Evolutionary conservation across 163 green algal species (phyloP).

Genomic region (Scenedesmus sp.): DNA sequence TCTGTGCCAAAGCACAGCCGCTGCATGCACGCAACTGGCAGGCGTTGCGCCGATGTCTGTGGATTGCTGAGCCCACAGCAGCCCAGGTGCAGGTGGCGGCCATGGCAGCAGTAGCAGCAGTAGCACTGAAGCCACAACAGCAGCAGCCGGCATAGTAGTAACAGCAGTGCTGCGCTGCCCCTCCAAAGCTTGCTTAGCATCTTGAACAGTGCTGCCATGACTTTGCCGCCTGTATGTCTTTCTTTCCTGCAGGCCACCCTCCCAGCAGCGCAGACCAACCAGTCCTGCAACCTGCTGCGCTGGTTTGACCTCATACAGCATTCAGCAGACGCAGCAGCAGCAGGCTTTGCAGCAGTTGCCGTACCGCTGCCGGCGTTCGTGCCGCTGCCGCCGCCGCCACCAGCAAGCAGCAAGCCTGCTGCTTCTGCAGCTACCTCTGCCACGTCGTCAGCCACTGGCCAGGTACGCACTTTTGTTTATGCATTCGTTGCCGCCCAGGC

Average conservation of each 20-base stretch:
- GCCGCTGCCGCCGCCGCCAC: slow-evolving; percentile 55
- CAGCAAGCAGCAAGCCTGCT: slow-evolving; percentile 32
- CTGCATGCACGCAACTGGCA: too few relatives aligned
- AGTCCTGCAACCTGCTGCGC: slow-evolving; percentile 79
- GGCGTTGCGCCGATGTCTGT: too few relatives aligned
- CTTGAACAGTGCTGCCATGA: background rate
- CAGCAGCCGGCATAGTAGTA: too few relatives aligned
- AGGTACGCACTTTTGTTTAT: too few relatives aligned
- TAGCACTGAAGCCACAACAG: too few relatives aligned
- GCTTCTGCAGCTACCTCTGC: slow-evolving; percentile 11
- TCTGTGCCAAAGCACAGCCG: background rate
- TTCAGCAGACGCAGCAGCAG: slow-evolving; percentile 52
- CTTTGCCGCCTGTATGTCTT: background rate
- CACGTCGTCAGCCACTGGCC: background rate
- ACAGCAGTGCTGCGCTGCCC: too few relatives aligned
- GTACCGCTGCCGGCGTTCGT: slow-evolving; percentile 60
- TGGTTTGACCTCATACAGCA: slow-evolving; percentile 81
- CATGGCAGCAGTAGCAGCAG: too few relatives aligned
- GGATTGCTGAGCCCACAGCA: too few relatives aligned
- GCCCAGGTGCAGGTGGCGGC: too few relatives aligned
- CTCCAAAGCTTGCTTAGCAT: background rate
- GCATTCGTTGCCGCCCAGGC: too few relatives aligned
- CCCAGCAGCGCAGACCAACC: slow-evolving; percentile 76
- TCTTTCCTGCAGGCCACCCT: slow-evolving; percentile 59
- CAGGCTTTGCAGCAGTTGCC: slow-evolving; percentile 38